Evolutionary conservation across 1,284 basidiomycete genomes (phyloP), one percentile per base, ranked within the genome.

Genomic region (Anthracocystis panici-leucophaei): DNA sequence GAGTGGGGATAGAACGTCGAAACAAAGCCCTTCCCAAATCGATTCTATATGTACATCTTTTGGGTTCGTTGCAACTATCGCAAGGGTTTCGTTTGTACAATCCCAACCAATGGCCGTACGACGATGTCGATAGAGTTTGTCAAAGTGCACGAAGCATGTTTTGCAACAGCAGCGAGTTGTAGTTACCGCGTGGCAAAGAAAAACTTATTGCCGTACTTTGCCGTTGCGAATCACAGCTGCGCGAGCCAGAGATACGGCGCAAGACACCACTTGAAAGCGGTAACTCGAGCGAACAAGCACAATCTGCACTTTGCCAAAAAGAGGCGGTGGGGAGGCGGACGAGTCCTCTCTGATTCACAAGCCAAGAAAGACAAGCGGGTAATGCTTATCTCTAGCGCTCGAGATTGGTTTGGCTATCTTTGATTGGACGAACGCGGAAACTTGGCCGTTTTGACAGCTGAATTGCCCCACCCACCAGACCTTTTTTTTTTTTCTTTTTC

Each of bases 201-300:
- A 31, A 31, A 31, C 29, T 9, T 6, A 33, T 33, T 33, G 33
- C 35, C 35, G 35, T 38, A 16, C 12, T 38, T 38, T 38, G 35
- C 35, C 35, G 35, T 12, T 38, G 35, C 35, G 35, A 38, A 38
- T 38, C 35, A 16, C 4, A 38, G 35, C 35, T 38, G 35, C 35
- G 35, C 35, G 4, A 14, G 35, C 14, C 14, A 38, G 14, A 38
- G 35, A 38, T 38, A 38, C n/a, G n/a, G n/a, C n/a, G n/a, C n/a
- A n/a, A n/a, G n/a, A n/a, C n/a, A n/a, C n/a, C n/a, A n/a, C n/a
- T n/a, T n/a, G n/a, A n/a, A 16, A 59, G 56, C 56, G 57, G 63
- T 44, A 65, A 55, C 63, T 65, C 63, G 63, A 65, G 62, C 62
- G 62, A 65, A 52, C 23, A 38, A 38, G 14, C 12, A 3, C 18